These are phyloP conservation scores for Podospora pseudoanserina DNA, from an alignment of 495 filamentous ascomycete species.

Conservation along the genomic window DNA sequence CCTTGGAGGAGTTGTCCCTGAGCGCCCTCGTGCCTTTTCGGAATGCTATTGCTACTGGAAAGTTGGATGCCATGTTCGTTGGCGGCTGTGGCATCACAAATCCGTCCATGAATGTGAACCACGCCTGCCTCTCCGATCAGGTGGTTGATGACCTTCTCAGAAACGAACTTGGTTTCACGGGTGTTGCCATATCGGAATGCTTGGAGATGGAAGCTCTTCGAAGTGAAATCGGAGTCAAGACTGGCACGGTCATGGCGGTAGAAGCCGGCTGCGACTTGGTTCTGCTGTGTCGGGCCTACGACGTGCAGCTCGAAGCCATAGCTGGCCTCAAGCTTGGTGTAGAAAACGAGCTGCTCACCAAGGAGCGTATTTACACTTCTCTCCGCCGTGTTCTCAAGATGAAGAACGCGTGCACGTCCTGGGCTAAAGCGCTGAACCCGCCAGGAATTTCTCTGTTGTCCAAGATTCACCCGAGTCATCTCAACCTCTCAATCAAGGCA, in stretches of 20 bases:
- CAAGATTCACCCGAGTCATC: slow-evolving; percentile 74
- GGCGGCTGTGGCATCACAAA: slow-evolving; percentile 85
- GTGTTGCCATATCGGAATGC: slow-evolving; percentile 90
- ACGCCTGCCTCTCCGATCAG: slow-evolving; percentile 86
- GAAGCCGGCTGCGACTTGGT: slow-evolving; percentile 88
- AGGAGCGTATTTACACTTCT: slow-evolving; percentile 69
- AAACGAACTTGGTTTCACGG: slow-evolving; percentile 77
- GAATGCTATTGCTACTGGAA: slow-evolving; percentile 74
- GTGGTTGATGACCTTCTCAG: slow-evolving; percentile 81
- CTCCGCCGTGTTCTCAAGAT: slow-evolving; percentile 67
- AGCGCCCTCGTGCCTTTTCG: slow-evolving; percentile 83
- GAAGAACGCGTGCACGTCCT: slow-evolving; percentile 74
- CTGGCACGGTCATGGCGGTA: slow-evolving; percentile 89
- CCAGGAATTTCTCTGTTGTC: slow-evolving; percentile 67
- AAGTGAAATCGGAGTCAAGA: slow-evolving; percentile 88
- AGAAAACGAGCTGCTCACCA: slow-evolving; percentile 78
- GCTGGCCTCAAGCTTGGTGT: slow-evolving; percentile 77
- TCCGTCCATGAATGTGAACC: slow-evolving; percentile 83
- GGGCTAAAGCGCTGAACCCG: slow-evolving; percentile 79
- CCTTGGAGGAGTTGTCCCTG: slow-evolving; percentile 77
- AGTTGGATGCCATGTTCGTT: slow-evolving; percentile 86
- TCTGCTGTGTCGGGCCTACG: slow-evolving; percentile 77
- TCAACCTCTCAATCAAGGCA: slow-evolving; percentile 70
- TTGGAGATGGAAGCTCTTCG: slow-evolving; percentile 92
- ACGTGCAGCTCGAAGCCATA: slow-evolving; percentile 82